phyloP scores from a whole-genome alignment of 257 asterid species.

The Solanum piurae region DNA sequence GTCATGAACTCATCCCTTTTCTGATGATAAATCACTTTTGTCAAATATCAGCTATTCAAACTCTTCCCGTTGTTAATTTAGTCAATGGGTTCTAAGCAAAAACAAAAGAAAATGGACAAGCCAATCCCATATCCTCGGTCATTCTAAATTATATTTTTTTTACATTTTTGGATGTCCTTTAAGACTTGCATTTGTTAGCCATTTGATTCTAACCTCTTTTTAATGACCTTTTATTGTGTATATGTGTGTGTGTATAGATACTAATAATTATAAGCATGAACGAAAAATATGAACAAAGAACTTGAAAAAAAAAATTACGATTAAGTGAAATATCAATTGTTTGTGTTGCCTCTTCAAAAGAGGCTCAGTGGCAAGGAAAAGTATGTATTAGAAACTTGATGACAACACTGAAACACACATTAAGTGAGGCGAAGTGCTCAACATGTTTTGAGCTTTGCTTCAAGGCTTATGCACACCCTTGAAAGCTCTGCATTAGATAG shows the following conservation, averaged over 20 bases:
- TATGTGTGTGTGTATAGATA: neutral
- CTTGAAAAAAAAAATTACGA: too few species aligned
- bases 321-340: neutral
- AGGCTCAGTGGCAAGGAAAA: neutral
- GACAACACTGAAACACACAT: neutral
- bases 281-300: neutral
- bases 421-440: neutral
- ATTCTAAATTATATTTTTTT: neutral
- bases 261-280: neutral
- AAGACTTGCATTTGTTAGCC: neutral
- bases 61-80: neutral
- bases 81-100: neutral
- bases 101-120: neutral
- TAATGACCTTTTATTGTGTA: neutral
- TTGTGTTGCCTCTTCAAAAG: neutral
- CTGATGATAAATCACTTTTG: neutral
- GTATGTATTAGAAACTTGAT: neutral
- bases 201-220: neutral
- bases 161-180: neutral
- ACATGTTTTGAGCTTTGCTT: neutral
- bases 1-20: neutral
- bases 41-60: neutral
- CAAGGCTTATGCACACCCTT: neutral
- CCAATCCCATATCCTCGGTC: neutral
- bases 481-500: neutral